Percentiles rank a stretch among this genome's conserved stretches.
Evolutionary conservation across 1,139 yeast species (phyloP).

Genomic region (Taphrina betulina): DNA sequence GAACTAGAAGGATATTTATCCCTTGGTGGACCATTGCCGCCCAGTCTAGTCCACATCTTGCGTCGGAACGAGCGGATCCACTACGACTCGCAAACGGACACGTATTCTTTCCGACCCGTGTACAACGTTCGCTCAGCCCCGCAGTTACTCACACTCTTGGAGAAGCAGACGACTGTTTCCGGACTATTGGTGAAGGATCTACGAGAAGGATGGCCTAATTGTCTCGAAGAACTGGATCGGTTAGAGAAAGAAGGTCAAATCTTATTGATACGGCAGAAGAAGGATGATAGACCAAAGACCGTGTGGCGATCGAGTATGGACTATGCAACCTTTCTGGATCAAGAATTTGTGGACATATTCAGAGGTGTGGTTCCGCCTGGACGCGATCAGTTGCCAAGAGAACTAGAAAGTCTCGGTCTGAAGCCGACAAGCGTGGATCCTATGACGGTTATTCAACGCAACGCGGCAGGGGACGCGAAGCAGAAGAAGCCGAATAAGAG

Average conservation of each 20-base stretch:
- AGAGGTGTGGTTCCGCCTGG: constrained; percentile 72
- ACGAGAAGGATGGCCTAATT: constrained; percentile 92
- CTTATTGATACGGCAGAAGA: constrained; percentile 65
- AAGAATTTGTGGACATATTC: constrained; percentile 60
- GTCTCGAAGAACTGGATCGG: constrained; percentile 47
- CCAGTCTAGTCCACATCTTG: constrained; percentile 27
- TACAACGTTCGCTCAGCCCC: constrained; percentile 82
- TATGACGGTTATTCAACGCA: constrained; percentile 67
- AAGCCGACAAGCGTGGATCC: constrained; percentile 98
- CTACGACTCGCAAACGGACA: constrained; percentile 58
- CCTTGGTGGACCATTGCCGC: constrained; percentile 25
- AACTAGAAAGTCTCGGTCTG: constrained; percentile 75
- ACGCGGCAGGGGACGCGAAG: constrained; percentile 41
- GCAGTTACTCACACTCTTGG: constrained; percentile 69
- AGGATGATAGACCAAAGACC: constrained; percentile 84
- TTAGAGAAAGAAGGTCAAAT: constrained; percentile 32
- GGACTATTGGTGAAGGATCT: constrained; percentile 87
- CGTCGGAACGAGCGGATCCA: constrained; percentile 41
- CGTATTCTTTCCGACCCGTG: constrained; percentile 81
- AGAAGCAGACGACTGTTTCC: constrained; percentile 80
- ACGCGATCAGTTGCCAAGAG: constrained; percentile 73
- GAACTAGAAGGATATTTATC: constrained; percentile 25
- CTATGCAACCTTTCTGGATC: constrained; percentile 69
- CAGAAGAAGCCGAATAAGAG: constrained; percentile 87
- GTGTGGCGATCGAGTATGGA: constrained; percentile 89